Evolutionary conservation across 2,329 filamentous ascomycete species (phyloP), one percentile per base, ranked within the genome.

Genomic region (Teratosphaeriaceae sp.): DNA sequence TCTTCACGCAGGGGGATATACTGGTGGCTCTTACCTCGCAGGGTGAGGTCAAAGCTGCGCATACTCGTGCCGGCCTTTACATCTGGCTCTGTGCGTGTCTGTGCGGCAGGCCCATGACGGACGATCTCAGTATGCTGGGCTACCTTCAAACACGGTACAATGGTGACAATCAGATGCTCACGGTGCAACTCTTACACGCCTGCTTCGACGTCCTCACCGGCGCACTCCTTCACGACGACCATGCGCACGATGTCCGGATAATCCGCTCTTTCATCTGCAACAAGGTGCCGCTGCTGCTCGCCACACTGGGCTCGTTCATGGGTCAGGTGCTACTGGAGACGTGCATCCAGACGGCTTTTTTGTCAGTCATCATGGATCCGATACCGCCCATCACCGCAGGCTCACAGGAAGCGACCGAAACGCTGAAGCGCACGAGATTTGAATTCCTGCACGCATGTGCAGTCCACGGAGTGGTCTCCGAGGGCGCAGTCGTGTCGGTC

Each of bases 401-500:
- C 18, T 66, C 68, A 18, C 72, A 72, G 60, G 68, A 67, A 24
- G 69, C 64, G 11, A 78, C 74, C 41, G 76, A 75, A 41, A 71
- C 75, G 27, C 68, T 84, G 2, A 77, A 79, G 21, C 76, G 81
- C 47, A 87, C 86, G 21, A 77, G 82, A 20, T 85, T 84, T 66
- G 71, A 96, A 48, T 97, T 97, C 52, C 78, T 94, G 30, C 92
- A 94, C 50, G 82, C 90, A 1, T 98, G 92, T 60, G 87, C 86
- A 42, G 73, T 96, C 29, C 89, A 97, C 62, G 80, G 82, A 1
- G 71, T 98, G n/a, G 81, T 97, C 19, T 78, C 82, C 0, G 81
- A 88, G 50, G 74, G 79, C 24, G 85, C 83, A 38, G 85, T 95
- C 13, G 82, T 90, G 58, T 77, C 78, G 3, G 75, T 98, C 8